These are phyloP conservation scores for Rhizophagus sp. DNA, from an alignment of 192 early-diverging fungal species.

Conservation along the genomic window DNA sequence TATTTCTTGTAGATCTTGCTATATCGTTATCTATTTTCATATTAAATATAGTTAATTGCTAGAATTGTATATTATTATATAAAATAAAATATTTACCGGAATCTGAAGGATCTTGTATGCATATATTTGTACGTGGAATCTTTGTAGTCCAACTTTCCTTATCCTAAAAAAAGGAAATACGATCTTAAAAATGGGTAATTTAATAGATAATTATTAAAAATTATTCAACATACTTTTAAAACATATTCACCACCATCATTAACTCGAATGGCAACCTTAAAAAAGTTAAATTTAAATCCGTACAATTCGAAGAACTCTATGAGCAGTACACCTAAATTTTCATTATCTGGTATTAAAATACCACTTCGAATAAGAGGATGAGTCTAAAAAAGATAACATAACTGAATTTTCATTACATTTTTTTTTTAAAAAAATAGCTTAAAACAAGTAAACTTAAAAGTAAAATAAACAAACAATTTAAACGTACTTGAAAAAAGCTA, in stretches of 20 bases:
- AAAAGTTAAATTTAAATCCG: slow-evolving; percentile 76
- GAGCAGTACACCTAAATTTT: slow-evolving; percentile 87
- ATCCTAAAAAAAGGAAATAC: not conserved
- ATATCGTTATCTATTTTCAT: slow-evolving; percentile 6
- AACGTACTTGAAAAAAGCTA: slow-evolving; percentile 73
- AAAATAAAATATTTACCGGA: not conserved
- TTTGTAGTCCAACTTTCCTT: not conserved
- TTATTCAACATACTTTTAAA: slow-evolving; percentile 28
- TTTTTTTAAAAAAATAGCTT: not conserved
- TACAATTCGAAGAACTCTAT: slow-evolving; percentile 94
- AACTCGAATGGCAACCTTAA: slow-evolving; percentile 64
- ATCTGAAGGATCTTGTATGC: slow-evolving; percentile 17
- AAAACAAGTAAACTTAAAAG: not conserved
- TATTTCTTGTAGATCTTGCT: slow-evolving; percentile 8
- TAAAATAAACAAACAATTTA: not conserved
- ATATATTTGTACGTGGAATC: not conserved
- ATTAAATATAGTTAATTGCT: not conserved
- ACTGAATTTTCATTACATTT: too few relatives aligned
- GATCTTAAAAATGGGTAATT: not conserved
- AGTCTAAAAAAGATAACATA: slow-evolving; percentile 46
- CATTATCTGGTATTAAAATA: slow-evolving; percentile 51
- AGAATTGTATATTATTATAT: not conserved
- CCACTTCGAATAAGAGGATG: slow-evolving; percentile 76
- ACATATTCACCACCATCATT: slow-evolving; percentile 57
- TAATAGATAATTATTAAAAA: not conserved